These are phyloP conservation scores for Nicotiana paniculata DNA, from an alignment of 257 asterid genomes.

Conservation along the genomic window DNA sequence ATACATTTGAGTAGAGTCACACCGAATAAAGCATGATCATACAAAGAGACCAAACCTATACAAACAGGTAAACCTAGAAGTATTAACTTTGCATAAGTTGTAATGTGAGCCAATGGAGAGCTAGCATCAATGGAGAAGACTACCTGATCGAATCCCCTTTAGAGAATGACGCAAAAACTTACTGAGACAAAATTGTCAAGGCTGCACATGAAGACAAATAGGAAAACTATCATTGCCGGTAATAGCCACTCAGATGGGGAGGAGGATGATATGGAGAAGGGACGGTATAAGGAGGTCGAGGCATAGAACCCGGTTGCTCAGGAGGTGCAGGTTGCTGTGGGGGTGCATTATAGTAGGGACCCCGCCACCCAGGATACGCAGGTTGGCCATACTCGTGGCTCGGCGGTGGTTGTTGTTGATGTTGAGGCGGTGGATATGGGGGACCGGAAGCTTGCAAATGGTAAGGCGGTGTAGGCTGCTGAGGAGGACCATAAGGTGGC, in stretches of 20 bases:
- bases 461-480: conserved; percentile 65
- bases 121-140: neutral
- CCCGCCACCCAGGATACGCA: conserved; percentile 93
- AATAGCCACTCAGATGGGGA: conserved; percentile 66
- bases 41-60: neutral
- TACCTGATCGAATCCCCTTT: neutral
- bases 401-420: conserved; percentile 47
- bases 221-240: conserved; percentile 42
- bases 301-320: conserved; percentile 71
- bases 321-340: conserved; percentile 76
- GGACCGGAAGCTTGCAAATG: conserved; percentile 41
- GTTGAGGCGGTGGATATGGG: conserved; percentile 57
- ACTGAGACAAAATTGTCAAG: neutral
- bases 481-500: conserved; percentile 51
- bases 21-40: neutral
- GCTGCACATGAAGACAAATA: neutral
- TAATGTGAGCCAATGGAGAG: neutral
- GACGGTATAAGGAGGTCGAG: conserved; percentile 75
- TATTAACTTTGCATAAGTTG: neutral
- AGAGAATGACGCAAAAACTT: neutral
- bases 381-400: conserved; percentile 77
- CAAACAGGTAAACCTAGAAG: neutral
- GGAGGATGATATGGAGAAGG: conserved; percentile 70
- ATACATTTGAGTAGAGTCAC: neutral
- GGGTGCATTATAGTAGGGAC: conserved; percentile 67